Evolutionary conservation across 208 protist genomes (phyloP).

Genomic region (Leishmania tarentolae): DNA sequence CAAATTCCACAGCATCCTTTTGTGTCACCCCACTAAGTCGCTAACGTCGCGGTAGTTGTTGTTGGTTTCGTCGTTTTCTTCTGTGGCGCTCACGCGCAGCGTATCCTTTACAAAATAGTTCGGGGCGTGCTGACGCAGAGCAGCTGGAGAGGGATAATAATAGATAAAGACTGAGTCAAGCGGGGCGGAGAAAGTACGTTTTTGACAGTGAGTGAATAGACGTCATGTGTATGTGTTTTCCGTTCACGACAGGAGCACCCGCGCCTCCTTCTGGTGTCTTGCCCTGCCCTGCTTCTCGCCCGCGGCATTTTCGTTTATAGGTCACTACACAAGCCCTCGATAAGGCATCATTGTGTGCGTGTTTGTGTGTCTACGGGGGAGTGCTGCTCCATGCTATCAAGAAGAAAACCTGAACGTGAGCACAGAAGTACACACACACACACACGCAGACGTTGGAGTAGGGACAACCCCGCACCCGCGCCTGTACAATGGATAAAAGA

Average conservation of each 20-base stretch:
- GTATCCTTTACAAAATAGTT: neutral
- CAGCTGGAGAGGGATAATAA: neutral
- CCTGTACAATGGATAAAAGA: neutral
- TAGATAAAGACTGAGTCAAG: neutral
- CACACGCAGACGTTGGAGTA: neutral
- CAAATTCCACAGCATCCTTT: neutral
- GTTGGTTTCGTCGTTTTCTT: neutral
- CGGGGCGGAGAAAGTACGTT: neutral
- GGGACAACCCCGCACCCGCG: neutral
- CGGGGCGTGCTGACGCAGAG: neutral
- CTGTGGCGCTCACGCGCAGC: neutral
- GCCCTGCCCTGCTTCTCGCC: neutral
- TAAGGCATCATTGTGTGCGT: neutral
- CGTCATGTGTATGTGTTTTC: neutral
- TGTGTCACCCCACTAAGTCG: neutral
- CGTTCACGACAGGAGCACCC: neutral
- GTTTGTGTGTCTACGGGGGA: no score
- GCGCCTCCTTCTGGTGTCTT: neutral
- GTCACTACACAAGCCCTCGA: neutral
- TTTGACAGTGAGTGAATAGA: neutral
- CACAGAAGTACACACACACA: neutral
- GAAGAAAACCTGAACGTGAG: neutral
- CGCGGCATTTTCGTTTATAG: neutral
- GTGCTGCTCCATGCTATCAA: neutral
- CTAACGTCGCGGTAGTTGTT: neutral